phyloP scores from a whole-genome alignment of 345 rosid genomes.

The Gossypium sturtianum region DNA sequence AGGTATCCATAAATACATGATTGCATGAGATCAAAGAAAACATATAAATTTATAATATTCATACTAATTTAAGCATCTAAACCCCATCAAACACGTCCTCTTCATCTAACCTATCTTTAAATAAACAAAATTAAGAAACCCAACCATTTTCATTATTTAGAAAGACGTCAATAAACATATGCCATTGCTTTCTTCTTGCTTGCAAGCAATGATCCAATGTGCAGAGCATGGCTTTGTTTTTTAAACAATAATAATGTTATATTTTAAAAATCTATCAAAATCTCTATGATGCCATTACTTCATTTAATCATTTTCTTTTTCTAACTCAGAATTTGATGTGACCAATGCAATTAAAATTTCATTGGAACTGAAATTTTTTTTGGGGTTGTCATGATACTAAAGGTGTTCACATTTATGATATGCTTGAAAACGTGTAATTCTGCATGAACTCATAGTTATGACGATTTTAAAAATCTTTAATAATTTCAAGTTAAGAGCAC shows the following conservation, averaged over 20 bases:
- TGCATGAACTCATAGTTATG: too few relatives aligned
- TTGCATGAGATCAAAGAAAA: not conserved
- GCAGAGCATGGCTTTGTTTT: not conserved
- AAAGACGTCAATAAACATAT: not conserved
- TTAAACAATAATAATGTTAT: not conserved
- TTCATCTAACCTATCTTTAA: not conserved
- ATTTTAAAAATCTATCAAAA: not conserved
- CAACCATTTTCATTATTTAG: not conserved
- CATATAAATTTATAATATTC: not conserved
- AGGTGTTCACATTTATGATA: too few relatives aligned
- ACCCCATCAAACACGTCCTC: not conserved
- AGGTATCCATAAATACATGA: too few relatives aligned
- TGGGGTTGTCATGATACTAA: too few relatives aligned
- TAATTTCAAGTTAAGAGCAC: not conserved
- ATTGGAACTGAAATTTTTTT: too few relatives aligned
- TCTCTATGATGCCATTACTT: not conserved
- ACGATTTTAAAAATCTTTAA: too few relatives aligned
- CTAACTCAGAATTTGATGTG: too few relatives aligned
- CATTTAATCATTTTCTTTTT: too few relatives aligned
- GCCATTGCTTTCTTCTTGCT: not conserved
- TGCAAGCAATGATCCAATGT: not conserved
- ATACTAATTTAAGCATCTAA: not conserved
- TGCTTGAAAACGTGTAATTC: too few relatives aligned
- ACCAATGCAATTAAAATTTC: too few relatives aligned
- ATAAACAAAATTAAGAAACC: not conserved